Conservation (phyloP, 1,139 yeast species). For the Chernovozyma aurita region DNA sequence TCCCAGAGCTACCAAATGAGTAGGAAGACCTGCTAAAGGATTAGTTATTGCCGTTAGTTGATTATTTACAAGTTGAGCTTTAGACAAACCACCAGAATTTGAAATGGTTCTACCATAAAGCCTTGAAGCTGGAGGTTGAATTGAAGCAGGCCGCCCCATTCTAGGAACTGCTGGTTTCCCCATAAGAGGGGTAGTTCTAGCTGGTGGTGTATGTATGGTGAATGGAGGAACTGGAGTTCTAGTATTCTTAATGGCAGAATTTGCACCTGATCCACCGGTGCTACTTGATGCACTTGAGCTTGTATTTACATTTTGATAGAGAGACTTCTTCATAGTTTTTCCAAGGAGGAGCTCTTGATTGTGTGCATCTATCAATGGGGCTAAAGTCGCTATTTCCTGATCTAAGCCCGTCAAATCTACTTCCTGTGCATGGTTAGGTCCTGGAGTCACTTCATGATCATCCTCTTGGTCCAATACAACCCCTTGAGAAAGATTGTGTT, state of each 20-base stretch:
- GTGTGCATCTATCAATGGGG: conserved; percentile 36
- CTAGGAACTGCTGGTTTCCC: conserved; percentile 37
- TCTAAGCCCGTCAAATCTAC: conserved; percentile 31
- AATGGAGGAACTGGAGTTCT: not conserved
- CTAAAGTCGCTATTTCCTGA: conserved; percentile 38
- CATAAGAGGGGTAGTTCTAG: conserved; percentile 30
- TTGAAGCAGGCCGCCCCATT: conserved; percentile 46
- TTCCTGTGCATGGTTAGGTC: conserved; percentile 10
- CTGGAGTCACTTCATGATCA: conserved; percentile 6
- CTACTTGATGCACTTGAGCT: not conserved
- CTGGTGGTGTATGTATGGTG: conserved; percentile 7
- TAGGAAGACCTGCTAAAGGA: conserved; percentile 17
- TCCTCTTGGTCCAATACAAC: conserved; percentile 24
- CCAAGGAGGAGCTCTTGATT: conserved; percentile 25
- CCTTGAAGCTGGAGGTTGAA: conserved; percentile 43
- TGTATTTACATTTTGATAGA: not conserved
- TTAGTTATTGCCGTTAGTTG: conserved; percentile 14
- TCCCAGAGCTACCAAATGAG: conserved; percentile 18
- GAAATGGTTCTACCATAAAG: conserved; percentile 22
- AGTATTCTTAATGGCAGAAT: conserved; percentile 1
- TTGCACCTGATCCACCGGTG: not conserved
- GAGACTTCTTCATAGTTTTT: conserved; percentile 7
- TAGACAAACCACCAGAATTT: conserved; percentile 10
- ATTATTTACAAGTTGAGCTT: conserved; percentile 14
- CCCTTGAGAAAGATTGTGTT: conserved; percentile 32